Conservation (phyloP, 2,329 filamentous ascomycete species). For the Aspergillus pseudoviridinutans region DNA sequence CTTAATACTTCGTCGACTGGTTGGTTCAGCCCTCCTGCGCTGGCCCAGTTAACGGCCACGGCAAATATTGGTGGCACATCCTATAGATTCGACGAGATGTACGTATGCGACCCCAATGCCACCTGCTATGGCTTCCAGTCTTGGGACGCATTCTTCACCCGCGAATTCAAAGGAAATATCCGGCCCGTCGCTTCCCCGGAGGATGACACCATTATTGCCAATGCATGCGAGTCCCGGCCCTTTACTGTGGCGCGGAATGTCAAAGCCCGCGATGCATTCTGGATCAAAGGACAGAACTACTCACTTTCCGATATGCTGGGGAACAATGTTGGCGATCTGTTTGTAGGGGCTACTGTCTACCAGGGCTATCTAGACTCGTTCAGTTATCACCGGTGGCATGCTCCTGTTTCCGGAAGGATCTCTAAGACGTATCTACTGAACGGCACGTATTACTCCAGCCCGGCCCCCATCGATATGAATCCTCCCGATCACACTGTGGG, state of each 20-base stretch:
- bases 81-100: background rate
- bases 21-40: background rate
- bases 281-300: slow-evolving; percentile 65
- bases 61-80: background rate
- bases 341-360: slow-evolving; percentile 60
- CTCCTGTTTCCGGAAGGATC: slow-evolving; percentile 59
- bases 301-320: slow-evolving; percentile 59
- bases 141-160: slow-evolving; percentile 3
- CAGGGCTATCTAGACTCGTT: slow-evolving; percentile 63
- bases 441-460: slow-evolving; percentile 59
- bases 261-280: slow-evolving; percentile 58
- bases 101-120: background rate
- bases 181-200: slow-evolving; percentile 57
- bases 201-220: slow-evolving; percentile 49
- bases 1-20: background rate
- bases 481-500: slow-evolving; percentile 43
- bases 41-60: background rate
- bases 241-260: slow-evolving; percentile 51
- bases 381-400: slow-evolving; percentile 66
- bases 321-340: slow-evolving; percentile 46
- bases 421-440: slow-evolving; percentile 51
- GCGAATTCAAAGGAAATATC: slow-evolving; percentile 38
- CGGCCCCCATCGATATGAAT: slow-evolving; percentile 31
- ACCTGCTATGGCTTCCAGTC: background rate
- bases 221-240: slow-evolving; percentile 60